A percentile compares a stretch with the other conserved stretches of the same genome.
Evolutionary conservation across 495 filamentous ascomycete species (phyloP).

Genomic region (Talaromyces thailandensis): DNA sequence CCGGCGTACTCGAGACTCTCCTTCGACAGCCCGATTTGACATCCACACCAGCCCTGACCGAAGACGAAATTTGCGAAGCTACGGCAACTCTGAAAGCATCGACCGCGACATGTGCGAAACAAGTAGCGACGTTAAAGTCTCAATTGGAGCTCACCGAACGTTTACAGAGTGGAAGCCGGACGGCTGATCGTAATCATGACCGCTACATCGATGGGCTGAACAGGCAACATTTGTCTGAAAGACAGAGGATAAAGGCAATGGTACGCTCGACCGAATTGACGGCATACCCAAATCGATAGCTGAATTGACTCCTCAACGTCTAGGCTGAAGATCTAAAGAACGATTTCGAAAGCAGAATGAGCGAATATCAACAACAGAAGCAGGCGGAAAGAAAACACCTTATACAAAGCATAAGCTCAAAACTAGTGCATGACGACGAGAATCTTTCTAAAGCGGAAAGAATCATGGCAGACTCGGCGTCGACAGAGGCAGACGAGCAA

Average conservation of each 20-base stretch:
- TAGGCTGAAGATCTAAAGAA: slow-evolving; percentile 27
- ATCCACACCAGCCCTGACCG: slow-evolving; percentile 28
- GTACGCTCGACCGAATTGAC: slow-evolving; percentile 12
- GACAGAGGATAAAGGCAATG: slow-evolving; percentile 24
- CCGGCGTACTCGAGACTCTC: slow-evolving; percentile 20
- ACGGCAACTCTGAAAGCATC: slow-evolving; percentile 28
- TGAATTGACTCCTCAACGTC: slow-evolving; percentile 11
- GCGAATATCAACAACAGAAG: slow-evolving; percentile 21
- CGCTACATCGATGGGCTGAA: slow-evolving; percentile 23
- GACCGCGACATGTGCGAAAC: slow-evolving; percentile 25
- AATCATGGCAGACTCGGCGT: slow-evolving; percentile 19
- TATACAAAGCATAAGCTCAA: slow-evolving; percentile 22
- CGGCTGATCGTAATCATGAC: slow-evolving; percentile 14
- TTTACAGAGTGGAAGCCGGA: slow-evolving; percentile 16
- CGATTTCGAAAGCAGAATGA: slow-evolving; percentile 23
- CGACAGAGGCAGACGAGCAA: slow-evolving; percentile 19
- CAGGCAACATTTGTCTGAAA: slow-evolving; percentile 28
- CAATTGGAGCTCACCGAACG: slow-evolving; percentile 24
- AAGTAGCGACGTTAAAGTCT: slow-evolving; percentile 20
- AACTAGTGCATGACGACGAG: slow-evolving; percentile 33
- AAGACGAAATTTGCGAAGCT: slow-evolving; percentile 29
- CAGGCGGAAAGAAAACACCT: slow-evolving; percentile 26
- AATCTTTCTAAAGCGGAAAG: slow-evolving; percentile 20
- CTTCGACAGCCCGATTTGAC: slow-evolving; percentile 16
- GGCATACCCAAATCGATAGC: not conserved